These are phyloP conservation scores for Pulveroboletus sp. DNA, from an alignment of 768 basidiomycete genomes.

Conservation along the genomic window DNA sequence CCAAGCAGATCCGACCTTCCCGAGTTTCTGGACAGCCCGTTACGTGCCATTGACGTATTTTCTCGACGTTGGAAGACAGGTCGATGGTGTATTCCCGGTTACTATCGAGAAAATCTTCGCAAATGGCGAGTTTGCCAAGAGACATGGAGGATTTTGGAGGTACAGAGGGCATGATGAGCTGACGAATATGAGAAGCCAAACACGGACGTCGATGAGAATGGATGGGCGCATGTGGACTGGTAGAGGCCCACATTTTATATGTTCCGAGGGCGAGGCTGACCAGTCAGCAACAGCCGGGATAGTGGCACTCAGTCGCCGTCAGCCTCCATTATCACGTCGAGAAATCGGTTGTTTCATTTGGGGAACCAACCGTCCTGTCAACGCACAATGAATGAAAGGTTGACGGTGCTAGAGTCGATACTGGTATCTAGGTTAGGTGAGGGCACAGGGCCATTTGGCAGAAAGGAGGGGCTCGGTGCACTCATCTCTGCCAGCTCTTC, in stretches of 20 bases:
- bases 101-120: conserved; percentile 12
- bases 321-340: not conserved
- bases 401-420: not conserved
- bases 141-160: conserved; percentile 6
- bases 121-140: conserved; percentile 8
- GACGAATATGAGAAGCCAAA: not conserved
- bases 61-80: conserved; percentile 10
- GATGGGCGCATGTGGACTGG: not conserved
- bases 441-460: too few relatives aligned
- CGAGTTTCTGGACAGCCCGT: not conserved
- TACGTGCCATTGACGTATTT: not conserved
- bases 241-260: not conserved
- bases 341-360: not conserved
- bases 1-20: not conserved
- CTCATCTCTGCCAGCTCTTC: too few relatives aligned
- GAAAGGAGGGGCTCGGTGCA: too few relatives aligned
- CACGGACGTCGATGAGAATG: too few relatives aligned
- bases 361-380: not conserved
- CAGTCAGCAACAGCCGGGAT: too few relatives aligned
- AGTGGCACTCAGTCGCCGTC: not conserved
- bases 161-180: conserved; percentile 1
- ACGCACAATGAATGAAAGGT: not conserved
- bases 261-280: conserved; percentile 10
- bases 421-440: not conserved
- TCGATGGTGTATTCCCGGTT: conserved; percentile 6